These are phyloP conservation scores for Globisporangium middletonii DNA, from an alignment of 352 stramenopile species.

Conservation along the genomic window DNA sequence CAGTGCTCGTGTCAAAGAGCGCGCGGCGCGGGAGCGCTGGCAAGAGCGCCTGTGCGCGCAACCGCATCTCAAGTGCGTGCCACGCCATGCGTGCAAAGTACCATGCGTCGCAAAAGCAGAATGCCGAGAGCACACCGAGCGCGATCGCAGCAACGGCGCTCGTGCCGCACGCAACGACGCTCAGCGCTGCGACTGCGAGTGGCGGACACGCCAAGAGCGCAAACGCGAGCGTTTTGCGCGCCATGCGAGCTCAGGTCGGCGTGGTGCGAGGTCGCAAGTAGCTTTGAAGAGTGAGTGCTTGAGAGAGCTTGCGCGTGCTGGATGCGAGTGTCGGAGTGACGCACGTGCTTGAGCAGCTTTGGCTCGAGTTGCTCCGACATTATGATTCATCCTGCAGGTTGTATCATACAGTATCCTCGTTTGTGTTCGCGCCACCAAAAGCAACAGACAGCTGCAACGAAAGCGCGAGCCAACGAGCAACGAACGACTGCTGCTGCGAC, in stretches of 20 bases:
- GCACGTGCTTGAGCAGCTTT: too few relatives aligned
- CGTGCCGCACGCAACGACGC: conserved; percentile 17
- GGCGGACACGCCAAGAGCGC: conserved; percentile 43
- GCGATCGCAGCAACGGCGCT: conserved; percentile 20
- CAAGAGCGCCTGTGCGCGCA: conserved; percentile 13
- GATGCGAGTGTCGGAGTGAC: too few relatives aligned
- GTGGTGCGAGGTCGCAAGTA: not conserved
- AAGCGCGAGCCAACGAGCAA: too few relatives aligned
- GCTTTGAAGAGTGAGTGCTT: too few relatives aligned
- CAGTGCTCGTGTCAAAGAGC: conserved; percentile 48
- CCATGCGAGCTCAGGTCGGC: conserved; percentile 3
- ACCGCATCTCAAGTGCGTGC: conserved; percentile 17
- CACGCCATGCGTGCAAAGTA: conserved; percentile 67
- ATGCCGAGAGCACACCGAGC: conserved; percentile 39
- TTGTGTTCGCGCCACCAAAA: too few relatives aligned
- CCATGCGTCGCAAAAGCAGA: conserved; percentile 71
- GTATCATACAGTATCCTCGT: too few relatives aligned
- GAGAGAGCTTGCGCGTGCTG: too few relatives aligned
- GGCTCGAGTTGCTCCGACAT: too few relatives aligned
- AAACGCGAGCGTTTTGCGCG: conserved; percentile 40
- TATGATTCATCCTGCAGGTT: too few relatives aligned
- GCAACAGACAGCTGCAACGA: too few relatives aligned
- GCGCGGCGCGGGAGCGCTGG: conserved; percentile 21
- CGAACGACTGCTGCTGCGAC: too few relatives aligned
- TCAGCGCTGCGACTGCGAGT: conserved; percentile 23